A percentile compares a stretch with the other conserved stretches of the same genome.
Evolutionary conservation across 352 stramenopile species (phyloP).

Genomic region (Globisporangium nodosum): DNA sequence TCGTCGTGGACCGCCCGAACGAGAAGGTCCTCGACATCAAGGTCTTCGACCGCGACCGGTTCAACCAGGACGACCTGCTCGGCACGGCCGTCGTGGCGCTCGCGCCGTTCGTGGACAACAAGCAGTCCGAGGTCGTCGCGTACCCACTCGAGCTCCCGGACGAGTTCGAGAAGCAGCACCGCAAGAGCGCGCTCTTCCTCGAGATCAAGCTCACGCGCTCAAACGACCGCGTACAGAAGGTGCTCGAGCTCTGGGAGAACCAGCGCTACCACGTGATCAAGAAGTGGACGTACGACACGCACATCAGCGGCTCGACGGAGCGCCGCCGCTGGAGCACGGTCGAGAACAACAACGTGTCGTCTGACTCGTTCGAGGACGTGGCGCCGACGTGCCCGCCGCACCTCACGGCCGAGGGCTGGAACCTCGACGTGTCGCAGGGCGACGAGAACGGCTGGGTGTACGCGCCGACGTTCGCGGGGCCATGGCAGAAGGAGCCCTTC

Average conservation of each 20-base stretch:
- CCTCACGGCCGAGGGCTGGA: conserved; percentile 64
- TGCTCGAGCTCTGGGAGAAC: conserved; percentile 85
- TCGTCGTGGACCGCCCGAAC: conserved; percentile 51
- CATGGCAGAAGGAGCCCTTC: conserved; percentile 71
- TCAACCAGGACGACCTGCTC: conserved; percentile 55
- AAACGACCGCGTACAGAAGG: conserved; percentile 50
- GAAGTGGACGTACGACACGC: conserved; percentile 65
- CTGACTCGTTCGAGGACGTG: conserved; percentile 62
- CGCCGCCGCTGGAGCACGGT: conserved; percentile 69
- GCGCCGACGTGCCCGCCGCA: conserved; percentile 47
- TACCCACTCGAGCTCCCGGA: conserved; percentile 52
- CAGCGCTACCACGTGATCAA: conserved; percentile 75
- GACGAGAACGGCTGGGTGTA: conserved; percentile 84
- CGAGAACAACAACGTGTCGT: conserved; percentile 55
- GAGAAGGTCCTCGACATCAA: conserved; percentile 49
- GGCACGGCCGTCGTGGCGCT: conserved; percentile 42
- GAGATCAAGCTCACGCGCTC: conserved; percentile 43
- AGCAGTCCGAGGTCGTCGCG: conserved; percentile 38
- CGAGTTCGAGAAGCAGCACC: conserved; percentile 54
- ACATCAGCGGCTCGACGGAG: conserved; percentile 50
- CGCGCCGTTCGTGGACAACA: conserved; percentile 38
- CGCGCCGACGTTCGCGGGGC: conserved; percentile 62
- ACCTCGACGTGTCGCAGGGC: conserved; percentile 68
- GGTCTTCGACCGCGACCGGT: conserved; percentile 61
- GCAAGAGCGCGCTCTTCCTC: conserved; percentile 53